These are phyloP conservation scores for Escovopsis weberi DNA, from an alignment of 2,329 filamentous ascomycete species.

Conservation along the genomic window DNA sequence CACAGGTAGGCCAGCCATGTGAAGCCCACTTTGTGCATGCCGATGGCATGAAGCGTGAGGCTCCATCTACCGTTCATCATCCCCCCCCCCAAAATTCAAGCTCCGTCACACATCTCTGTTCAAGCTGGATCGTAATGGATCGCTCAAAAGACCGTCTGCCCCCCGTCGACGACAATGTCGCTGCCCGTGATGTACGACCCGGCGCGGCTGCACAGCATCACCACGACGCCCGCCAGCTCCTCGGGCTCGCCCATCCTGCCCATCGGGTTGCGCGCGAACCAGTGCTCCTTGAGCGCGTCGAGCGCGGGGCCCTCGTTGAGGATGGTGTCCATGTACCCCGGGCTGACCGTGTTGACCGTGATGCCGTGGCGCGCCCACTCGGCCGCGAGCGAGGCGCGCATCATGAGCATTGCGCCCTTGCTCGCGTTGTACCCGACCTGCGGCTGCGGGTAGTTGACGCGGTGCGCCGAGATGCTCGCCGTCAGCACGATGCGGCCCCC, in stretches of 20 bases:
- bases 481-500: slow-evolving; percentile 52
- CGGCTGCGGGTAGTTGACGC: slow-evolving; percentile 58
- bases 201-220: slow-evolving; percentile 44
- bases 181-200: slow-evolving; percentile 55
- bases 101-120: too few species aligned
- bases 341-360: slow-evolving; percentile 53
- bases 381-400: slow-evolving; percentile 51
- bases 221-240: slow-evolving; percentile 47
- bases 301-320: slow-evolving; percentile 52
- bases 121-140: too few species aligned
- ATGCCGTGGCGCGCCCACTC: slow-evolving; percentile 63
- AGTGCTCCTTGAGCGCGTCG: slow-evolving; percentile 35
- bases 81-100: too few species aligned
- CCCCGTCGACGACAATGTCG: slow-evolving; percentile 52
- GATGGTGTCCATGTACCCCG: slow-evolving; percentile 67
- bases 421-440: slow-evolving; percentile 59
- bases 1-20: too few species aligned
- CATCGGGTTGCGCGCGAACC: slow-evolving; percentile 45
- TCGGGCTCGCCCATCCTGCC: slow-evolving; percentile 50
- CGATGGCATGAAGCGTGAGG: too few species aligned
- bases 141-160: slow-evolving; percentile 13
- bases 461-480: slow-evolving; percentile 52
- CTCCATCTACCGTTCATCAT: too few species aligned
- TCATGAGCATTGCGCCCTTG: slow-evolving; percentile 50
- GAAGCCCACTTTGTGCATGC: too few species aligned